Percentiles rank a stretch among this genome's conserved stretches.
These are phyloP conservation scores for Candida yuanshanica DNA, from an alignment of 805 yeast species.

Conservation along the genomic window DNA sequence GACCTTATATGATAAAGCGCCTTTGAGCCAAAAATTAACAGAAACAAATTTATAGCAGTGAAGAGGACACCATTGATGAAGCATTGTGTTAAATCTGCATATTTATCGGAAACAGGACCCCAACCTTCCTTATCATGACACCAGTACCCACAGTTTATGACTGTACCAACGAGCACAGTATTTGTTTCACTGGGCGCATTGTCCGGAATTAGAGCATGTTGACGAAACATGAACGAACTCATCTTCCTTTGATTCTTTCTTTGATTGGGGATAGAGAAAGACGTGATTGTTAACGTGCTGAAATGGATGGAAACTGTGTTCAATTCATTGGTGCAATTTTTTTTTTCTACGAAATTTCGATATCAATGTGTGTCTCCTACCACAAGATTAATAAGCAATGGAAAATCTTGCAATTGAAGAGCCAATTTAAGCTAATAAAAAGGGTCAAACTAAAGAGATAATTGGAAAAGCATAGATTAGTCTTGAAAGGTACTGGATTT, in stretches of 20 bases:
- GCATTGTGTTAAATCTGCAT: constrained; percentile 57
- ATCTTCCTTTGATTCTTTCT: background rate
- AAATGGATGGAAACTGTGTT: too few species aligned
- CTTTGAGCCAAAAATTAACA: constrained; percentile 38
- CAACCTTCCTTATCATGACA: constrained; percentile 33
- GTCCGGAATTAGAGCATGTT: background rate
- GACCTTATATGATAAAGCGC: constrained; percentile 27
- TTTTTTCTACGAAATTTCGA: too few species aligned
- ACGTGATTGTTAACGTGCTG: too few species aligned
- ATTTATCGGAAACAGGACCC: constrained; percentile 35
- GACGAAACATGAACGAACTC: background rate
- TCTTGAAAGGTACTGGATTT: too few species aligned
- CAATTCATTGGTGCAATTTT: too few species aligned
- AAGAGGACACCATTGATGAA: constrained; percentile 49
- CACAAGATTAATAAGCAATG: background rate
- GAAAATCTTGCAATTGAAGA: too few species aligned
- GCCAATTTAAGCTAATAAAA: too few species aligned
- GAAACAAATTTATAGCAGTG: constrained; percentile 34
- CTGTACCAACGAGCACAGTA: background rate
- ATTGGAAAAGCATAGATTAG: too few species aligned
- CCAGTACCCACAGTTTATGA: constrained; percentile 5
- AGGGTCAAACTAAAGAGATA: too few species aligned
- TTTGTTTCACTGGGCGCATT: background rate
- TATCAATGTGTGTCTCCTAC: background rate
- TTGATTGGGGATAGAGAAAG: background rate